Conservation (phyloP, 2,329 filamentous ascomycete genomes). For the Aspergillus novoparasiticus region DNA sequence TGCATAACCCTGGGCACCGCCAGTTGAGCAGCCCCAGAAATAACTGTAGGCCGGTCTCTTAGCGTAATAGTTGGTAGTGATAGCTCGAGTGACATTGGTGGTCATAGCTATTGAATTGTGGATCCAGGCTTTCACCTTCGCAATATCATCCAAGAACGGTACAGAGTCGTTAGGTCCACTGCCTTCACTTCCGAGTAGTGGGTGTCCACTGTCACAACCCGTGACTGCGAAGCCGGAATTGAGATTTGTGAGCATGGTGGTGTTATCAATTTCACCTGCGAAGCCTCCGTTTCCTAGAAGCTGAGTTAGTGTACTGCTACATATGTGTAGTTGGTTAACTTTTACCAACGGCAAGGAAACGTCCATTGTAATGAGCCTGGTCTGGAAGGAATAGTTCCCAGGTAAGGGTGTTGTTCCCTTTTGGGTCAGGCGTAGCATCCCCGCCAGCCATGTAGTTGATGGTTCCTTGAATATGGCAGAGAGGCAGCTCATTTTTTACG, state of each 20-base stretch:
- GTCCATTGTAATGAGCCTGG: neutral
- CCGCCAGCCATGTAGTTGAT: neutral
- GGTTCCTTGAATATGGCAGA: neutral
- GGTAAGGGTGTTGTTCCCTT: neutral
- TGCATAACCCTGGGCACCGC: neutral
- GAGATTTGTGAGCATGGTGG: neutral
- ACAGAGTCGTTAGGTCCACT: neutral
- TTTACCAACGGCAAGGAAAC: neutral
- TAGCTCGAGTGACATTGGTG: neutral
- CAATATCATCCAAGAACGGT: neutral
- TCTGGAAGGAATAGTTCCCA: neutral
- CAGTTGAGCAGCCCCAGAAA: neutral
- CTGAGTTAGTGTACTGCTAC: too few species aligned
- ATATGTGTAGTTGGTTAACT: accelerated
- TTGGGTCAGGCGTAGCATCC: neutral
- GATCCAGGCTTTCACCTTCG: neutral
- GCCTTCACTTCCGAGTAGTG: neutral
- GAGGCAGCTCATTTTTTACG: neutral
- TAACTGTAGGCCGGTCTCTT: neutral
- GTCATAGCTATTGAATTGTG: neutral
- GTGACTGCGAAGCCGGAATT: neutral
- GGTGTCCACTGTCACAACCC: neutral
- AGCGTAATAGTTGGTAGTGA: neutral
- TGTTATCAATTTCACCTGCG: neutral
- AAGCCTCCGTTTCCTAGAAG: neutral